Percentiles rank a stretch among this genome's conserved stretches.
Evolutionary conservation across 164 flowering plant species (phyloP).

Genomic region (Magnolia kwangsiensis): DNA sequence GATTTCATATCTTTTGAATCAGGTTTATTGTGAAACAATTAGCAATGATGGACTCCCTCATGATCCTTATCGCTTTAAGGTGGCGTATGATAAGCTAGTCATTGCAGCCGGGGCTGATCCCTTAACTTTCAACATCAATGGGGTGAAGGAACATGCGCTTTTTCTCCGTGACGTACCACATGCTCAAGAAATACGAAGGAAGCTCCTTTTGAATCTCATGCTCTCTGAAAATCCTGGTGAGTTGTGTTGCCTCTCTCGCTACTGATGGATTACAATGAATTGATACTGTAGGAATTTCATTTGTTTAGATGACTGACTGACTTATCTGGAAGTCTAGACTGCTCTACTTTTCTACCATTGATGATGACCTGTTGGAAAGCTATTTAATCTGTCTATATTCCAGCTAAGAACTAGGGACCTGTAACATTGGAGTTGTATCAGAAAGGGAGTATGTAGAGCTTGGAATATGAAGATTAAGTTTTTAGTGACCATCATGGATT

Average conservation of each 20-base stretch:
- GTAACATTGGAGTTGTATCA: neutral
- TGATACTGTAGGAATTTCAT: too few relatives aligned
- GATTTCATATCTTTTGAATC: slow-evolving; percentile 9
- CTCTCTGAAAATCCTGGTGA: slow-evolving; percentile 74
- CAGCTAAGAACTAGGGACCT: neutral
- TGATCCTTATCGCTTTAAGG: slow-evolving; percentile 57
- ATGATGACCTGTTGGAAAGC: neutral
- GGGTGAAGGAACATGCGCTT: slow-evolving; percentile 72
- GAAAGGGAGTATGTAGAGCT: neutral
- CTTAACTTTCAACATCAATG: slow-evolving; percentile 73
- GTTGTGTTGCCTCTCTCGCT: neutral
- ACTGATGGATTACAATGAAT: too few relatives aligned
- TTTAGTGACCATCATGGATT: neutral
- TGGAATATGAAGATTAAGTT: neutral
- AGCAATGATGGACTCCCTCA: slow-evolving; percentile 27
- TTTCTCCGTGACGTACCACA: slow-evolving; percentile 84
- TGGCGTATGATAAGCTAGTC: slow-evolving; percentile 87
- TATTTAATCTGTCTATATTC: neutral
- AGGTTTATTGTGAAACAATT: slow-evolving; percentile 73
- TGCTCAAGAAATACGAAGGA: slow-evolving; percentile 90
- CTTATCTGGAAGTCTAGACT: too few relatives aligned
- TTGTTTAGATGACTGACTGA: too few relatives aligned
- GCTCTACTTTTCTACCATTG: too few relatives aligned
- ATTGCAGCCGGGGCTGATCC: slow-evolving; percentile 86
- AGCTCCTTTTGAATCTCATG: slow-evolving; percentile 84